These are phyloP conservation scores for Hypoxylon trugodes DNA, from an alignment of 495 filamentous ascomycete species.

Conservation along the genomic window DNA sequence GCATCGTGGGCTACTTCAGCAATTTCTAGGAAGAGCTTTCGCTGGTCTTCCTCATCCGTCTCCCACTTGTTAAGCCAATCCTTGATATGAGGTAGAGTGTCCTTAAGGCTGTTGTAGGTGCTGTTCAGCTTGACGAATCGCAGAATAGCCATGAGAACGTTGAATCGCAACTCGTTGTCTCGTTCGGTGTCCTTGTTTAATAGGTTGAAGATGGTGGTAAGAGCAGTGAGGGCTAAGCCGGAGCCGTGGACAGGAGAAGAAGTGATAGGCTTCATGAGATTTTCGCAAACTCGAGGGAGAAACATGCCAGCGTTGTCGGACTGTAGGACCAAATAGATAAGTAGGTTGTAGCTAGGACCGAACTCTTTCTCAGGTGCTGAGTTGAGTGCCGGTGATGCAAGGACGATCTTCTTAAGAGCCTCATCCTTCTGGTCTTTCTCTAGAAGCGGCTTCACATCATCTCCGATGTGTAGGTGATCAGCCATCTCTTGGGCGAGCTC, in stretches of 20 bases:
- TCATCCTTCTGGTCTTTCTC: slow-evolving; percentile 79
- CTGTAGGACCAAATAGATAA: slow-evolving; percentile 89
- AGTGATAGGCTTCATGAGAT: slow-evolving; percentile 84
- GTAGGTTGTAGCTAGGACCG: slow-evolving; percentile 91
- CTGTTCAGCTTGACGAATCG: slow-evolving; percentile 75
- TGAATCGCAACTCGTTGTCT: slow-evolving; percentile 80
- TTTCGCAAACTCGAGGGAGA: slow-evolving; percentile 84
- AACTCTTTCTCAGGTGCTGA: slow-evolving; percentile 94
- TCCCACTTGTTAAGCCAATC: slow-evolving; percentile 87
- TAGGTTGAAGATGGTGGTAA: slow-evolving; percentile 97
- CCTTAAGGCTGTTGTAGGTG: slow-evolving; percentile 81
- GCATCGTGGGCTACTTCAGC: slow-evolving; percentile 79
- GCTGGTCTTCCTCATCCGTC: slow-evolving; percentile 77
- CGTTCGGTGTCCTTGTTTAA: slow-evolving; percentile 75
- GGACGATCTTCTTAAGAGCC: slow-evolving; percentile 85
- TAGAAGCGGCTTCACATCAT: slow-evolving; percentile 77
- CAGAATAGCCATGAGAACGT: slow-evolving; percentile 86
- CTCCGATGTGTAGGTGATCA: slow-evolving; percentile 74
- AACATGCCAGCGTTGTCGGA: slow-evolving; percentile 82
- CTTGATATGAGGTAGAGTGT: slow-evolving; percentile 79
- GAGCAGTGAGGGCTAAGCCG: slow-evolving; percentile 82
- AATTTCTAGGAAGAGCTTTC: slow-evolving; percentile 80
- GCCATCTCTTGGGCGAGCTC: slow-evolving; percentile 91
- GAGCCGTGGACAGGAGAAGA: slow-evolving; percentile 85
- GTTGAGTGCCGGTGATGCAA: slow-evolving; percentile 75